Base-by-base conservation (phyloP, 305 asterid species). In the Fraxinus greggii region DNA sequence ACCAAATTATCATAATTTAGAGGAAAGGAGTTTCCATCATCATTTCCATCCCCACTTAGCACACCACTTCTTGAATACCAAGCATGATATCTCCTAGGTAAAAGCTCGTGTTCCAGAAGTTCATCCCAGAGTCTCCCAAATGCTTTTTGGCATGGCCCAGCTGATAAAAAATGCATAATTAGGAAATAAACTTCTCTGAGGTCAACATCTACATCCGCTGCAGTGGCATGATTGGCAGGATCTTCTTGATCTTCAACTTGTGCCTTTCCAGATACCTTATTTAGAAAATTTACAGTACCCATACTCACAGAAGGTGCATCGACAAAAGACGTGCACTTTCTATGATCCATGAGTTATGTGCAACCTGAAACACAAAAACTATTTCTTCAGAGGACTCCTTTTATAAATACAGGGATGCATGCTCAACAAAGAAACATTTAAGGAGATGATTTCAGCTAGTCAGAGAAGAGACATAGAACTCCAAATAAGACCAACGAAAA, bases 81-180 rank as follows among this genome's bases (percentile, higher is more conserved):
- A 78, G 97, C 94, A 90, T 96, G 98, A 86, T 94, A 94, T 88
- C 99, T 90, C 88, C 98, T 89, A 74, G 99, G 99, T 84, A 96
- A 92, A 88, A 96, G 98, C 81, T 91, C 90, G 73, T 94, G 92
- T 82, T 94, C 95, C 87, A 89, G 78, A 85, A 96, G 97, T 84
- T 94, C 99, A 81, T 86, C 92, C 79, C 84, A 84, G 10, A 96
- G 85, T 83, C 87, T 91, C 82, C 81, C 82, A 88, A 92, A 88
- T 29, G 98, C 86, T 83, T 88, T 91, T 78, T 88, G 93, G 89
- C 97, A 96, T n/a, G 99, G 98, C 65, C 99, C 98, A 84, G 95
- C 86, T 75, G 99, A 93, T 80, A 96, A 92, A 86, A 96, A 94
- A 91, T 94, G 99, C 97, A 93, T 83, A 83, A 96, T 91, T 88